Percentiles rank a stretch among this genome's conserved stretches.
Evolutionary conservation across 225 moss, liverwort and hornwort genomes (phyloP).

Genomic region (Neckera pumila): DNA sequence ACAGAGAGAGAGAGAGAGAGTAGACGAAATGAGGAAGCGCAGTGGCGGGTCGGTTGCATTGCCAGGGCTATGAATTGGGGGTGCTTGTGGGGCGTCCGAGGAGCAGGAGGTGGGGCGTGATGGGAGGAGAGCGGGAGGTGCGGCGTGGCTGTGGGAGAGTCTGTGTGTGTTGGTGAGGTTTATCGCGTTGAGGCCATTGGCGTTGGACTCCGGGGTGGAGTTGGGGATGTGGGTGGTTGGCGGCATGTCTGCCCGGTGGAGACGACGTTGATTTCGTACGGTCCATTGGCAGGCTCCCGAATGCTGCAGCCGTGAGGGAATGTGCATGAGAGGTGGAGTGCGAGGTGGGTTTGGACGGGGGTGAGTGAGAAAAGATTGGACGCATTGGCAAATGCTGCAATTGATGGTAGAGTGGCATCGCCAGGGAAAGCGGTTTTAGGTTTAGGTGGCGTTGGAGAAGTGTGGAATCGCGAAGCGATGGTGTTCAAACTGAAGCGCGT

Average conservation of each 20-base stretch:
- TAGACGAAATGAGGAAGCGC: neutral
- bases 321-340: neutral
- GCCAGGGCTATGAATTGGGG: neutral
- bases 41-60: neutral
- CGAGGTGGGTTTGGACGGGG: neutral
- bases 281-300: neutral
- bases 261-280: neutral
- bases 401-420: no score
- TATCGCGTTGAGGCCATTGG: neutral
- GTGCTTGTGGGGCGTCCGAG: neutral
- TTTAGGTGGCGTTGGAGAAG: no score
- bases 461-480: no score
- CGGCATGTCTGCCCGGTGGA: conserved; percentile 3
- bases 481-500: no score
- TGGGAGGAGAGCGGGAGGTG: neutral
- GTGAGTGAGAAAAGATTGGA: neutral
- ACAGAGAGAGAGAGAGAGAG: no score
- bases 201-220: neutral
- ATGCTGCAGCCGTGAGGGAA: neutral
- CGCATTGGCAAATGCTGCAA: neutral
- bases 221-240: neutral
- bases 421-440: no score
- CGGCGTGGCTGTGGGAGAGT: neutral
- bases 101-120: no score
- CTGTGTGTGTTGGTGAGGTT: neutral